A percentile compares a stretch with the other conserved stretches of the same genome.
These are phyloP conservation scores for Aspergillus avenaceus DNA, from an alignment of 495 filamentous ascomycete species.

Conservation along the genomic window DNA sequence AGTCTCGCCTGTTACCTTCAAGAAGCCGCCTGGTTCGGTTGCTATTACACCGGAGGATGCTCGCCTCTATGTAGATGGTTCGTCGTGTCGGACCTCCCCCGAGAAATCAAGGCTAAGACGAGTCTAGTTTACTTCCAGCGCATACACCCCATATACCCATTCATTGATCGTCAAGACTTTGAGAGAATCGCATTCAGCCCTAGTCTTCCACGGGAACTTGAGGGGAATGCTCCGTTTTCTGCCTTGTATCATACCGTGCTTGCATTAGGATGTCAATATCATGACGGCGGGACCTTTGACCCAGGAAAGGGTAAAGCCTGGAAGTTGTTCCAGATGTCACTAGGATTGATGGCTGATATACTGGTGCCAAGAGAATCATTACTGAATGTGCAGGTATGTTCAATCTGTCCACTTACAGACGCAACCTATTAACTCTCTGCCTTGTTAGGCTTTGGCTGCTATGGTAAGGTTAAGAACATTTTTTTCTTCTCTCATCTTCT, in stretches of 20 bases:
- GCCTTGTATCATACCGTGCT: constrained; percentile 33
- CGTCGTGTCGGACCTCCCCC: no score
- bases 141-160: constrained; percentile 32
- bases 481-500: no score
- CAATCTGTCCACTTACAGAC: no score
- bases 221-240: constrained; percentile 16
- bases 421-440: no score
- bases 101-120: neutral
- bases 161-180: constrained; percentile 27
- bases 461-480: no score
- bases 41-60: neutral
- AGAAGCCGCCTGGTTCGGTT: neutral
- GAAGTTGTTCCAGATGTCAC: constrained; percentile 26
- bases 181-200: constrained; percentile 18
- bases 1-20: neutral
- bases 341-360: constrained; percentile 21
- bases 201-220: constrained; percentile 4
- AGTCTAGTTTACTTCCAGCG: constrained; percentile 28
- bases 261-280: constrained; percentile 32
- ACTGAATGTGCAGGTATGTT: constrained; percentile 19
- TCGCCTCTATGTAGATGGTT: constrained; percentile 1
- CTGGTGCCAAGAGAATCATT: constrained; percentile 18
- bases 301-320: constrained; percentile 31
- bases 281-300: constrained; percentile 27
- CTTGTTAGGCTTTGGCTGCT: constrained; percentile 5